A percentile compares a stretch with the other conserved stretches of the same genome.
These are phyloP conservation scores for Cryptococcus sp. DNA, from an alignment of 1,284 basidiomycete genomes.

Conservation along the genomic window DNA sequence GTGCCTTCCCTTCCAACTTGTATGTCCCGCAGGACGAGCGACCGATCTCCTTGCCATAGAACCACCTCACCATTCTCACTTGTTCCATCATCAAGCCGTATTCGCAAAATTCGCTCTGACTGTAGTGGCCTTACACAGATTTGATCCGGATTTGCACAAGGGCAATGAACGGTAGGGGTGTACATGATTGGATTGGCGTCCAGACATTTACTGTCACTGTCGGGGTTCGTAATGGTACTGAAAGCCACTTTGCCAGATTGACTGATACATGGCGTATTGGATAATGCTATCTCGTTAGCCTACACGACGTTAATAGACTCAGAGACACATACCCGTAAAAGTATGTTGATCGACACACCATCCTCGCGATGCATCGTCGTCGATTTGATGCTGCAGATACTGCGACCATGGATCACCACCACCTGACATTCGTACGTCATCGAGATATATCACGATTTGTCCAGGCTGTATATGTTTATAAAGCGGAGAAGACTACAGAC, in stretches of 20 bases:
- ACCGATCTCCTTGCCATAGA: conserved; percentile 33
- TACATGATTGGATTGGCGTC: conserved; percentile 31
- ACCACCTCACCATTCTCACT: conserved; percentile 15
- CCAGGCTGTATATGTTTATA: conserved; percentile 25
- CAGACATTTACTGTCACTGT: conserved; percentile 15
- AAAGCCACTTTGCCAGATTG: conserved; percentile 10
- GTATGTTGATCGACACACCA: conserved; percentile 27
- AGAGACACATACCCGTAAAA: conserved; percentile 3
- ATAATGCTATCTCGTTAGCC: background rate
- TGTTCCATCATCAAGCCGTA: conserved; percentile 14
- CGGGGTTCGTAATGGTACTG: background rate
- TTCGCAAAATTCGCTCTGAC: conserved; percentile 27
- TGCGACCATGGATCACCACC: conserved; percentile 22
- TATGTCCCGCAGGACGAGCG: conserved; percentile 22
- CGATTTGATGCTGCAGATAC: conserved; percentile 21
- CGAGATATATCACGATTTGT: conserved; percentile 36
- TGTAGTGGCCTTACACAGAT: conserved; percentile 27
- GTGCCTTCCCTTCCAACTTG: conserved; percentile 20
- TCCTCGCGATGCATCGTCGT: conserved; percentile 20
- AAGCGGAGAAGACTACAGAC: conserved; percentile 24
- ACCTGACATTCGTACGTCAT: conserved; percentile 30
- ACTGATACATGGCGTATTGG: conserved; percentile 8
- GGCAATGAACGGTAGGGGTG: conserved; percentile 20
- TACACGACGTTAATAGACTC: background rate
- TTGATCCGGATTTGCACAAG: conserved; percentile 16